A percentile compares a stretch with the other conserved stretches of the same genome.
These are phyloP conservation scores for Alternaria triticina DNA, from an alignment of 2,329 filamentous ascomycete species.

Conservation along the genomic window DNA sequence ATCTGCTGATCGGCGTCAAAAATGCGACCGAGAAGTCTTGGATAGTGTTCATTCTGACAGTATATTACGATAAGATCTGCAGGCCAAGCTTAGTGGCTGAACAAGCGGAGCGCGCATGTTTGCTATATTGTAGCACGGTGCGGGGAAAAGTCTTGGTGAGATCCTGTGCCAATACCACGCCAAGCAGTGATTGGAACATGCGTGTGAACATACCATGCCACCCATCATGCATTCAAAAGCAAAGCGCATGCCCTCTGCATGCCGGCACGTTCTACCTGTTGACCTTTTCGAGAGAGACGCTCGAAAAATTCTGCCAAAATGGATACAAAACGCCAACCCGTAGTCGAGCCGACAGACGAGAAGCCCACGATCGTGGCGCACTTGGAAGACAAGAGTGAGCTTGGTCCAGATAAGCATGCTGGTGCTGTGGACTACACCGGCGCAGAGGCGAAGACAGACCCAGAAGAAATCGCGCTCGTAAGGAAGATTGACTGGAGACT, in stretches of 20 bases:
- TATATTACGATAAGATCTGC: constrained; percentile 10
- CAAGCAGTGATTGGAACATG: constrained; percentile 2
- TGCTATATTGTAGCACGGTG: constrained; percentile 18
- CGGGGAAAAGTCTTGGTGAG: constrained; percentile 32
- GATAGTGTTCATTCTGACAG: neutral
- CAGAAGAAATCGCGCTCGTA: constrained; percentile 41
- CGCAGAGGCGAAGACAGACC: constrained; percentile 41
- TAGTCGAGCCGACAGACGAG: constrained; percentile 19
- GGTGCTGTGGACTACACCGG: constrained; percentile 36
- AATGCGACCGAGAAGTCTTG: constrained; percentile 11
- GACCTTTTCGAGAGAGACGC: neutral
- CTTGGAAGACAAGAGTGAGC: constrained; percentile 28
- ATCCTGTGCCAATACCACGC: constrained; percentile 21
- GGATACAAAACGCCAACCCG: constrained; percentile 12
- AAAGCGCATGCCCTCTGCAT: neutral
- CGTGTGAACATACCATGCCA: neutral
- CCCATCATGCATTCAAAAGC: constrained; percentile 12
- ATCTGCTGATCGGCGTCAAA: constrained; percentile 4
- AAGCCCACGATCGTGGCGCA: constrained; percentile 14
- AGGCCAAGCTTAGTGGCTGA: constrained; percentile 14
- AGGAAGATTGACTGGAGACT: constrained; percentile 42
- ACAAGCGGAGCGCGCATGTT: neutral
- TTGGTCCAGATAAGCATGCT: constrained; percentile 23
- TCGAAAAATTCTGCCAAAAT: neutral
- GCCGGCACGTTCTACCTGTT: neutral